phyloP scores from a whole-genome alignment of 1,139 yeast genomes.

The Debaryomyces udenii region DNA sequence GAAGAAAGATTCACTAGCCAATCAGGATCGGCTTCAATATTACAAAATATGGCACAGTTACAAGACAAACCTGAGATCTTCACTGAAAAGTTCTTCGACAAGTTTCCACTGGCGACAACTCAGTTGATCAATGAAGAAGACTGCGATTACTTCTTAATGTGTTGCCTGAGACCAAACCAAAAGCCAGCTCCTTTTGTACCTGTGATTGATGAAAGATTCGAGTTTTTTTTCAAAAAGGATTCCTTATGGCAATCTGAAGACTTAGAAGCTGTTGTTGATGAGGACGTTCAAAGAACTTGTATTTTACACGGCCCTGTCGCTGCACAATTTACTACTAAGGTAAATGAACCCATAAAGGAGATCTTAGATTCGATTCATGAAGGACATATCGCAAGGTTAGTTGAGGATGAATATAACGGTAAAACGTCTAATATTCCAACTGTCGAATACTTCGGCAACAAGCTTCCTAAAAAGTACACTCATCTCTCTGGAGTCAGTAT shows the following conservation, averaged over 20 bases:
- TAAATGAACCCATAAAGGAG: constrained; percentile 89
- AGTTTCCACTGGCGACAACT: constrained; percentile 71
- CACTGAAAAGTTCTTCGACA: constrained; percentile 59
- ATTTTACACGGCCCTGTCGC: constrained; percentile 98
- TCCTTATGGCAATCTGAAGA: constrained; percentile 99
- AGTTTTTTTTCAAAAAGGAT: constrained; percentile 96
- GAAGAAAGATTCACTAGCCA: constrained; percentile 89
- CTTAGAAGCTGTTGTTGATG: constrained; percentile 92
- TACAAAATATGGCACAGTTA: constrained; percentile 74
- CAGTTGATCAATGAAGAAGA: constrained; percentile 96
- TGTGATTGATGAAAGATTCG: constrained; percentile 89
- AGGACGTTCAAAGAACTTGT: constrained; percentile 98
- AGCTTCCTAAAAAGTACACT: constrained; percentile 40
- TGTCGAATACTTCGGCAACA: constrained; percentile 87
- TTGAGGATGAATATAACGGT: constrained; percentile 69
- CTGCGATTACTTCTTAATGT: constrained; percentile 85
- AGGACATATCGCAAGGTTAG: constrained; percentile 76
- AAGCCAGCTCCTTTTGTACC: constrained; percentile 99
- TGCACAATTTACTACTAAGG: constrained; percentile 84
- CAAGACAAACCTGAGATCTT: constrained; percentile 62
- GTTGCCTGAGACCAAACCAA: constrained; percentile 82
- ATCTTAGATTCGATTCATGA: constrained; percentile 88
- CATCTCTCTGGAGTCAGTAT: constrained; percentile 35
- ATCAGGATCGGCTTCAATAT: constrained; percentile 58
- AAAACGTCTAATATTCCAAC: constrained; percentile 76